These are phyloP conservation scores for Dorcoceras hygrometricum DNA, from an alignment of 257 asterid species.

Conservation along the genomic window DNA sequence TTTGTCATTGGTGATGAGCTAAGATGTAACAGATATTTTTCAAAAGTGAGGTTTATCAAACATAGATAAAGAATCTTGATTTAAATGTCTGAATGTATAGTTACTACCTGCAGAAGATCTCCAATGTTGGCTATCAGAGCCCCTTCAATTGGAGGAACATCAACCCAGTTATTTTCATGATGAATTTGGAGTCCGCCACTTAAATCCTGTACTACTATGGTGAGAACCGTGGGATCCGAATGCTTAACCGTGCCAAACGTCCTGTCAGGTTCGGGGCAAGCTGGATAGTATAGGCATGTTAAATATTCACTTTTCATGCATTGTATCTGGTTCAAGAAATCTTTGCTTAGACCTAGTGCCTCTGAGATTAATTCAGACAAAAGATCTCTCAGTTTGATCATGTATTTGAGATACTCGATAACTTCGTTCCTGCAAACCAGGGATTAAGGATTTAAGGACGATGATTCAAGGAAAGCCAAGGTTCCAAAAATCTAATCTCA, in stretches of 20 bases:
- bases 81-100: neutral
- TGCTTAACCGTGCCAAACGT: slow-evolving; percentile 52
- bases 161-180: slow-evolving; percentile 50
- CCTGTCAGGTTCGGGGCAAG: slow-evolving; percentile 67
- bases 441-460: neutral
- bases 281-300: slow-evolving; percentile 59
- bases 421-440: slow-evolving; percentile 45
- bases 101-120: slow-evolving; percentile 65
- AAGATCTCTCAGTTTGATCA: slow-evolving; percentile 42
- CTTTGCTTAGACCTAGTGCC: slow-evolving; percentile 47
- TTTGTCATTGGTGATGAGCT: slow-evolving; percentile 65
- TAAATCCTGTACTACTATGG: slow-evolving; percentile 55
- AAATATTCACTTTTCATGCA: slow-evolving; percentile 51
- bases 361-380: slow-evolving; percentile 57
- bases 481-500: too few species aligned
- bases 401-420: slow-evolving; percentile 46
- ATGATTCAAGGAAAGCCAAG: neutral
- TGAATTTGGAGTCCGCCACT: slow-evolving; percentile 73
- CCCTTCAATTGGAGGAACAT: slow-evolving; percentile 64
- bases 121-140: slow-evolving; percentile 70
- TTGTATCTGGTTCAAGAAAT: slow-evolving; percentile 35
- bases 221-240: slow-evolving; percentile 56
- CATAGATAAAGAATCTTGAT: neutral
- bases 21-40: neutral
- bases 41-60: neutral